Percentiles rank a stretch among this genome's conserved stretches.
phyloP scores from a whole-genome alignment of 805 yeast species.

The Nakazawaea wyomingensis region DNA sequence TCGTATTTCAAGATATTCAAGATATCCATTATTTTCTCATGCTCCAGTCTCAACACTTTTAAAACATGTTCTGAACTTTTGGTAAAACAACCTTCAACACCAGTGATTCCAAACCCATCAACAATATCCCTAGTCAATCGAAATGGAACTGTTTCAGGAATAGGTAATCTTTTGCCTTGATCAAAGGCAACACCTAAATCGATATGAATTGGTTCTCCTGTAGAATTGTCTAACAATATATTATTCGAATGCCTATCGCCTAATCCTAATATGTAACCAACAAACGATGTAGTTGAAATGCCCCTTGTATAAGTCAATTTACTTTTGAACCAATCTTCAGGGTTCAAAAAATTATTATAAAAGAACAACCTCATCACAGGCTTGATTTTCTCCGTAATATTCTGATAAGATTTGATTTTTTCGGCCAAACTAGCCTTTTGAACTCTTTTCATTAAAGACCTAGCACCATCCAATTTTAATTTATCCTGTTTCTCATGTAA shows the following conservation, averaged over 20 bases:
- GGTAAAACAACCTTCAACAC: conserved; percentile 71
- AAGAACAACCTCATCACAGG: conserved; percentile 76
- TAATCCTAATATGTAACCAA: conserved; percentile 83
- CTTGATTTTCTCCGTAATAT: conserved; percentile 42
- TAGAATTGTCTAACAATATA: conserved; percentile 67
- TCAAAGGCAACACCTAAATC: conserved; percentile 97
- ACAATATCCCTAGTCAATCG: conserved; percentile 84
- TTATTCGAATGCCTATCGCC: conserved; percentile 96
- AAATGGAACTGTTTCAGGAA: conserved; percentile 94
- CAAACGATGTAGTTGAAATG: conserved; percentile 77
- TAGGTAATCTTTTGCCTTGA: conserved; percentile 76
- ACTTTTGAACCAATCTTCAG: conserved; percentile 70
- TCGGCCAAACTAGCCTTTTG: conserved; percentile 41
- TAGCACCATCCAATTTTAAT: conserved; percentile 49
- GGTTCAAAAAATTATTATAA: conserved; percentile 55
- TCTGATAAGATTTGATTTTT: conserved; percentile 39
- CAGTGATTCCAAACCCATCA: conserved; percentile 91
- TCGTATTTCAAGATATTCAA: conserved; percentile 86
- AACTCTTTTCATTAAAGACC: conserved; percentile 55
- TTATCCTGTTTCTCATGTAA: conserved; percentile 51
- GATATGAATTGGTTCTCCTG: conserved; percentile 93
- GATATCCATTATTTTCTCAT: conserved; percentile 70
- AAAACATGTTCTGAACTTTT: conserved; percentile 71
- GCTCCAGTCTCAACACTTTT: conserved; percentile 57
- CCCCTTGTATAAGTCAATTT: conserved; percentile 68